phyloP scores from a whole-genome alignment of 2,329 filamentous ascomycete genomes.

The Verticillium tricorpus region DNA sequence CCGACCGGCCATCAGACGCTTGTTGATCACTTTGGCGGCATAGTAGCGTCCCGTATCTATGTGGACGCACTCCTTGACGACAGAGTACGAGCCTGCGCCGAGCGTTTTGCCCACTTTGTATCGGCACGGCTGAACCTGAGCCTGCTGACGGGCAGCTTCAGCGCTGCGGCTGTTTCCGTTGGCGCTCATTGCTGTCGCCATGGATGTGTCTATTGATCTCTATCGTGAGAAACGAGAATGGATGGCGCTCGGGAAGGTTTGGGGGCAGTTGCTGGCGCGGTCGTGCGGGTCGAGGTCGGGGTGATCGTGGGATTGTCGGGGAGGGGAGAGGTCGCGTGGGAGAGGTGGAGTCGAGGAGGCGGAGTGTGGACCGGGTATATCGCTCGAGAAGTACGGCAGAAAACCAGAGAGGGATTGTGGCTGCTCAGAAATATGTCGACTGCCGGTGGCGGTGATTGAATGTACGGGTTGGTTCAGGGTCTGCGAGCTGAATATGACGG shows the following conservation, averaged over 20 bases:
- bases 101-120: conserved; percentile 99
- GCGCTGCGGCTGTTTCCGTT: conserved; percentile 17
- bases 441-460: not conserved
- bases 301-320: not conserved
- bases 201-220: not conserved
- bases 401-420: not conserved
- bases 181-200: conserved; percentile 10
- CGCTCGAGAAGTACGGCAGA: not conserved
- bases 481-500: not conserved
- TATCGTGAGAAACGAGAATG: not conserved
- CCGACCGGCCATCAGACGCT: conserved; percentile 91
- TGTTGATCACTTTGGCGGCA: conserved; percentile 99
- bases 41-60: conserved; percentile 98
- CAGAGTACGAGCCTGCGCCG: conserved; percentile 93
- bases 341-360: not conserved
- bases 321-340: not conserved
- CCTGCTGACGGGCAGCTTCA: conserved; percentile 21
- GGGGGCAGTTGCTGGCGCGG: no score
- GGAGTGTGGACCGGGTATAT: not conserved
- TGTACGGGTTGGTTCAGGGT: not conserved
- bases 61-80: conserved; percentile 98
- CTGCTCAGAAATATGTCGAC: not conserved
- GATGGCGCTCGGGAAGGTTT: not conserved
- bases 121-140: conserved; percentile 86
- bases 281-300: not conserved